Conservation (phyloP, 306 rosid genomes). For the Dicorynia guianensis region DNA sequence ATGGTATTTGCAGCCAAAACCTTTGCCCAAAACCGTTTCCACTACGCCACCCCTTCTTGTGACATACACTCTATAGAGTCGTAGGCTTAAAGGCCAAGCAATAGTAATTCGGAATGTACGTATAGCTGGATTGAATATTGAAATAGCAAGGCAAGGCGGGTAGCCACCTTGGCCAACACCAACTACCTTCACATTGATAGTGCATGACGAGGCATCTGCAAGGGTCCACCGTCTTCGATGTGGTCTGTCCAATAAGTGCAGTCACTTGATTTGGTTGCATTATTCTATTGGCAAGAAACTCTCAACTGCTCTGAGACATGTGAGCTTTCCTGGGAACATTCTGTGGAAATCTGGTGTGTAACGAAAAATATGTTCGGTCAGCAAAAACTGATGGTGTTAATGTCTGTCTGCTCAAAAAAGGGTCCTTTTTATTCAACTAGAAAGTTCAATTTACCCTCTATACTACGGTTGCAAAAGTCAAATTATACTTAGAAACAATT, state of each 20-base stretch:
- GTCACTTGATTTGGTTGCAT: slow-evolving; percentile 28
- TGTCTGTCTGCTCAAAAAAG: not conserved
- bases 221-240: slow-evolving; percentile 32
- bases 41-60: slow-evolving; percentile 37
- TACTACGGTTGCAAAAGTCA: too few relatives aligned
- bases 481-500: too few relatives aligned
- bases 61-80: slow-evolving; percentile 31
- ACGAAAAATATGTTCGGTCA: not conserved
- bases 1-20: slow-evolving; percentile 18
- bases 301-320: not conserved
- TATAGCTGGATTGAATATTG: slow-evolving; percentile 21
- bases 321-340: not conserved
- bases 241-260: slow-evolving; percentile 8
- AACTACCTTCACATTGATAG: slow-evolving; percentile 21
- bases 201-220: not conserved
- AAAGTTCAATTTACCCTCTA: too few relatives aligned
- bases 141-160: not conserved
- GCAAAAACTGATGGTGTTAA: not conserved
- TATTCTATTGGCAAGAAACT: slow-evolving; percentile 27
- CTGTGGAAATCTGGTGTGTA: not conserved
- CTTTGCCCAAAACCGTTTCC: slow-evolving; percentile 37
- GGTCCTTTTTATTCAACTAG: too few relatives aligned
- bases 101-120: slow-evolving; percentile 37
- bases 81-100: slow-evolving; percentile 63
- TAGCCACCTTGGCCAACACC: not conserved